Percentiles rank a stretch among this genome's conserved stretches.
These are phyloP conservation scores for Tuber umbilicatum DNA, from an alignment of 495 filamentous ascomycete species.

Conservation along the genomic window DNA sequence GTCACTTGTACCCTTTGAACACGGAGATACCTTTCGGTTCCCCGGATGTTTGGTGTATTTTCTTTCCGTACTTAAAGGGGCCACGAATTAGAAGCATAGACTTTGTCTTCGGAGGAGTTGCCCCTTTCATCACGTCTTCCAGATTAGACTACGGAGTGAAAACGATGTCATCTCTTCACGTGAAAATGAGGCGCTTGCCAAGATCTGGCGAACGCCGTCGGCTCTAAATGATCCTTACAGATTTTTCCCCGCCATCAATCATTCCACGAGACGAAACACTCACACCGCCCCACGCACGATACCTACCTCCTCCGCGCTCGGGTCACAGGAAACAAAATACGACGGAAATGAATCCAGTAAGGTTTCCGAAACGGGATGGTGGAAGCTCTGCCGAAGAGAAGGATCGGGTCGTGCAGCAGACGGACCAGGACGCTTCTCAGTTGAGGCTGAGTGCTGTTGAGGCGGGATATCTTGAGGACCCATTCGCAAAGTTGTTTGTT, in stretches of 20 bases:
- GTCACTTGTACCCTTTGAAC: too few species aligned
- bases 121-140: too few species aligned
- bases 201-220: too few species aligned
- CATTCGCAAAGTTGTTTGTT: slow-evolving; percentile 62
- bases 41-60: too few species aligned
- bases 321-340: neutral
- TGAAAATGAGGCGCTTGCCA: too few species aligned
- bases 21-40: too few species aligned
- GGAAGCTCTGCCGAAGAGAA: slow-evolving; percentile 13
- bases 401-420: slow-evolving; percentile 61
- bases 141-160: too few species aligned
- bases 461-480: slow-evolving; percentile 79
- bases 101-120: too few species aligned
- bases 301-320: neutral
- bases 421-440: slow-evolving; percentile 83
- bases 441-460: slow-evolving; percentile 82
- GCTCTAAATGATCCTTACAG: too few species aligned
- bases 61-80: too few species aligned
- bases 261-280: neutral
- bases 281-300: neutral
- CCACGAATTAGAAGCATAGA: too few species aligned
- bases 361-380: neutral
- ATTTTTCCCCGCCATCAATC: neutral
- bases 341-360: neutral
- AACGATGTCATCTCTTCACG: too few species aligned